These are phyloP conservation scores for Cicer cuneatum DNA, from an alignment of 306 rosid genomes.

Conservation along the genomic window DNA sequence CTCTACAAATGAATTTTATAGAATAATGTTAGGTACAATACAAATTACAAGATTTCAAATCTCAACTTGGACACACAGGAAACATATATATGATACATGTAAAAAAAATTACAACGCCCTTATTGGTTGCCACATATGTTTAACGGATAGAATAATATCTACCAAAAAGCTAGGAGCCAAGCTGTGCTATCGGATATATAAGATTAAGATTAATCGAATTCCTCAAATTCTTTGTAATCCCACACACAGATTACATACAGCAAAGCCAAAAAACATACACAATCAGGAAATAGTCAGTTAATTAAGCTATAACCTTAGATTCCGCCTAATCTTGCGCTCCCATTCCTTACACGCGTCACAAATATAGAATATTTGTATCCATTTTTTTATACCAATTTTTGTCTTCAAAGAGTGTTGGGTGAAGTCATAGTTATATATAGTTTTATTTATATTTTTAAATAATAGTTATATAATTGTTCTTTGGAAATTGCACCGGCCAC, in stretches of 20 bases:
- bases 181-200: conserved; percentile 52
- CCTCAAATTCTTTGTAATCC: conserved; percentile 33
- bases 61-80: too few relatives aligned
- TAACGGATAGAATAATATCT: conserved; percentile 42
- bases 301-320: conserved; percentile 43
- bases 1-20: too few relatives aligned
- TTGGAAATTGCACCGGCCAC: conserved; percentile 68
- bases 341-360: conserved; percentile 57
- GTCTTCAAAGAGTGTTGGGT: conserved; percentile 45
- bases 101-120: not conserved
- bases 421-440: conserved; percentile 38
- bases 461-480: not conserved
- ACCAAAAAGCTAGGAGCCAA: conserved; percentile 37
- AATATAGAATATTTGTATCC: not conserved
- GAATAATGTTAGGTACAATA: too few relatives aligned
- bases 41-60: too few relatives aligned
- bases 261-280: not conserved
- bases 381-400: not conserved
- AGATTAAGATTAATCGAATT: conserved; percentile 45
- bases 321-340: conserved; percentile 54
- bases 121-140: not conserved
- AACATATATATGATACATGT: too few relatives aligned
- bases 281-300: conserved; percentile 34
- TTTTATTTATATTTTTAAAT: too few relatives aligned
- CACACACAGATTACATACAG: conserved; percentile 46